Percentiles rank a stretch among this genome's conserved stretches.
phyloP scores from a whole-genome alignment of 257 asterid genomes.

The Solanum pimpinellifolium region DNA sequence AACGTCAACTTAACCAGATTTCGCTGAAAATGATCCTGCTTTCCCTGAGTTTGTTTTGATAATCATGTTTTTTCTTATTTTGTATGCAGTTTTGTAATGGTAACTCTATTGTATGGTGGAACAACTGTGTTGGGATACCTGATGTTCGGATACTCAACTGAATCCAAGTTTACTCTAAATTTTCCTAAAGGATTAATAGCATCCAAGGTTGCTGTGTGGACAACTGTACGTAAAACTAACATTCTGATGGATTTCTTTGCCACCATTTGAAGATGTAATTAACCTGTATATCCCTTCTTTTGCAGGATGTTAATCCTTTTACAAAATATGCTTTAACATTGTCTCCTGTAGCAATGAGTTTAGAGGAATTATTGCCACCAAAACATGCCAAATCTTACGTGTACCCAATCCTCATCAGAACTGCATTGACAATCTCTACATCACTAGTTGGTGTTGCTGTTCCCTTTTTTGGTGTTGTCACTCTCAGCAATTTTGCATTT shows the following conservation, averaged over 20 bases:
- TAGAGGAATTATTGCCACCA: constrained; percentile 62
- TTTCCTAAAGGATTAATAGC: constrained; percentile 69
- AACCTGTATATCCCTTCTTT: constrained; percentile 5
- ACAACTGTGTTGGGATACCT: constrained; percentile 76
- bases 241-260: neutral
- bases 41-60: neutral
- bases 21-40: neutral
- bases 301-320: constrained; percentile 94
- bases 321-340: constrained; percentile 80
- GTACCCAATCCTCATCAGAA: constrained; percentile 50
- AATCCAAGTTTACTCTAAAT: constrained; percentile 88
- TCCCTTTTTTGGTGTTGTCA: constrained; percentile 45
- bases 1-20: neutral
- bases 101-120: constrained; percentile 69
- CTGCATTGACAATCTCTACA: constrained; percentile 50
- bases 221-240: constrained; percentile 48
- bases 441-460: constrained; percentile 46
- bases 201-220: constrained; percentile 86
- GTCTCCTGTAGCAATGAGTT: constrained; percentile 70
- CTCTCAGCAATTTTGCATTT: neutral
- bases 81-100: constrained; percentile 59
- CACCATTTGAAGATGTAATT: neutral
- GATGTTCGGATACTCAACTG: constrained; percentile 69
- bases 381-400: constrained; percentile 24
- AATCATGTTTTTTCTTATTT: neutral